Evolutionary conservation across 2,329 filamentous ascomycete species (phyloP).

Genomic region (Paracorniculantispora psalliotae): DNA sequence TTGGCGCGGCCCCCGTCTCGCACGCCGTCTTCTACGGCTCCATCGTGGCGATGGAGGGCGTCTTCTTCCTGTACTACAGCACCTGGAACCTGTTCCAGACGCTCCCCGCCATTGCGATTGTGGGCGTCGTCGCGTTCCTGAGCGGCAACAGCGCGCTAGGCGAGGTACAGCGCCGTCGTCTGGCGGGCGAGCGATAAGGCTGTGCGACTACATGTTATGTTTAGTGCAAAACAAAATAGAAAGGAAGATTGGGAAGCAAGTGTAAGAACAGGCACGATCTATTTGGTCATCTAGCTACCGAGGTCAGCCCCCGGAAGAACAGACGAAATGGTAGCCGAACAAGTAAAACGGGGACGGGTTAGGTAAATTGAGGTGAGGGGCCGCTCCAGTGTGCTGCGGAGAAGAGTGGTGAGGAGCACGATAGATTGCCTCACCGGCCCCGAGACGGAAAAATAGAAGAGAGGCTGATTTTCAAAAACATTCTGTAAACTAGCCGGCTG

Average conservation of each 20-base stretch:
- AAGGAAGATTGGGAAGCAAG: neutral
- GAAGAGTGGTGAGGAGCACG: neutral
- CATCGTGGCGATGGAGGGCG: conserved; percentile 78
- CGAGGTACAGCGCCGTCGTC: conserved; percentile 83
- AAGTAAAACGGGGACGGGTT: conserved; percentile 11
- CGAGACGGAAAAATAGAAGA: neutral
- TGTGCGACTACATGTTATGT: neutral
- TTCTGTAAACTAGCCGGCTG: too few relatives aligned
- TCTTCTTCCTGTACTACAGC: conserved; percentile 93
- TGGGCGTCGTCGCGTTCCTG: conserved; percentile 69
- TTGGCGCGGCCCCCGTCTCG: conserved; percentile 71
- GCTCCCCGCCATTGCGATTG: conserved; percentile 64
- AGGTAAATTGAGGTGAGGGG: conserved; percentile 6
- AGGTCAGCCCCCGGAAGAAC: neutral
- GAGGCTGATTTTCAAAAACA: neutral
- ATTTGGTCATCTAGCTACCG: neutral
- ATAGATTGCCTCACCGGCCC: neutral
- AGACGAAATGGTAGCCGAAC: conserved; percentile 6
- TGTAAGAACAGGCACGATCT: neutral
- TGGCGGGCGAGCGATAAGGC: conserved; percentile 63
- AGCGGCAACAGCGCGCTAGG: conserved; percentile 86
- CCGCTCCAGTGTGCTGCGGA: conserved; percentile 1
- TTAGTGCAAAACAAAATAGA: neutral
- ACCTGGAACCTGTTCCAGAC: conserved; percentile 89
- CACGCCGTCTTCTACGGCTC: conserved; percentile 84